These are phyloP conservation scores for Marvania coccoides DNA, from an alignment of 139 green algal genomes.

Conservation along the genomic window DNA sequence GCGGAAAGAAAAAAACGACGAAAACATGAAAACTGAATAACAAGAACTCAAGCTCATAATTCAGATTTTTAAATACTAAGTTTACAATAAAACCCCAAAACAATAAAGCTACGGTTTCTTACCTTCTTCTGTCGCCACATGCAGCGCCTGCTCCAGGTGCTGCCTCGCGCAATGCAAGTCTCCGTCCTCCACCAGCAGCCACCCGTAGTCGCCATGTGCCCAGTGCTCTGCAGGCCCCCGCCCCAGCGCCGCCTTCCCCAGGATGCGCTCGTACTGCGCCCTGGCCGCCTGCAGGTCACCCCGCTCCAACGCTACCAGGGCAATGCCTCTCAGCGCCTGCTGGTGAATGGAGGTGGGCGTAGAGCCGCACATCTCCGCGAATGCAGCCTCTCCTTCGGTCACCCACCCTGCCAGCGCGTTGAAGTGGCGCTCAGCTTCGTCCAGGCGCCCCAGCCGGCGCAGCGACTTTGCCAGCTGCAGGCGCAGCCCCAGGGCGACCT, in stretches of 20 bases:
- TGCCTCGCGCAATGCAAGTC: constrained; percentile 31
- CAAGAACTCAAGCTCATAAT: too few species aligned
- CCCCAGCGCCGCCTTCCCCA: constrained; percentile 54
- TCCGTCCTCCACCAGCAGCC: constrained; percentile 55
- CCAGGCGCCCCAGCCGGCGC: constrained; percentile 35
- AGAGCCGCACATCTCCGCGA: constrained; percentile 56
- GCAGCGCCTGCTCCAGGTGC: constrained; percentile 42
- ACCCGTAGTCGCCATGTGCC: constrained; percentile 67
- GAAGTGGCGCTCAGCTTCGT: constrained; percentile 48
- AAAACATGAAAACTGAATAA: too few species aligned
- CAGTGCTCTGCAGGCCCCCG: constrained; percentile 55
- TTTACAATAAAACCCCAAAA: too few species aligned
- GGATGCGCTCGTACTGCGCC: constrained; percentile 66
- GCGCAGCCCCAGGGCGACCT: constrained; percentile 40
- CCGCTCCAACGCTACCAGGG: constrained; percentile 38
- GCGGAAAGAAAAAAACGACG: too few species aligned
- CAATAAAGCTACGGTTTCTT: too few species aligned
- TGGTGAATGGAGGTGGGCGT: constrained; percentile 56
- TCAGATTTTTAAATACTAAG: too few species aligned
- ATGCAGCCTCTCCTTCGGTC: constrained; percentile 60
- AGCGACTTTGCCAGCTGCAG: constrained; percentile 38
- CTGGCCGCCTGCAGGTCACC: constrained; percentile 37
- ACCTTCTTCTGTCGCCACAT: constrained; percentile 7
- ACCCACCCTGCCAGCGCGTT: constrained; percentile 44
- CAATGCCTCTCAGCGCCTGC: constrained; percentile 55